These are phyloP conservation scores for Eragrostis curvula DNA, from an alignment of 176 grass and related monocot species.

Conservation along the genomic window DNA sequence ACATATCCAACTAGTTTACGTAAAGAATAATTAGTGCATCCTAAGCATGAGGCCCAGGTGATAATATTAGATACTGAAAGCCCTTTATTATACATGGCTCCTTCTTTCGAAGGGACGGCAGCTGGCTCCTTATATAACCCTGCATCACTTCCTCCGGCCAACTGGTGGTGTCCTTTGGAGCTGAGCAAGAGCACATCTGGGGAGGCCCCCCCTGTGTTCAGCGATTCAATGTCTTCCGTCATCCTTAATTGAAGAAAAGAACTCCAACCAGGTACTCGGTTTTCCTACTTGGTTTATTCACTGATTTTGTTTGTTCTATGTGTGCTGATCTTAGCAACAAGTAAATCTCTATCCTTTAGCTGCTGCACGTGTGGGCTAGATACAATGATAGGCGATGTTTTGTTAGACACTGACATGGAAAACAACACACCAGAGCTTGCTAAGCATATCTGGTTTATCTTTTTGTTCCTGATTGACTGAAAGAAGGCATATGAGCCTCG, in stretches of 20 bases:
- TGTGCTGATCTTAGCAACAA: constrained; percentile 23
- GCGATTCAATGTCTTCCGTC: neutral
- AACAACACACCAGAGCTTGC: constrained; percentile 7
- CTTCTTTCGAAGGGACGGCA: constrained; percentile 48
- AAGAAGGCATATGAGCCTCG: constrained; percentile 15
- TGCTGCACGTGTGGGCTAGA: constrained; percentile 1
- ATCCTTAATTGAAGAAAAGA: constrained; percentile 14
- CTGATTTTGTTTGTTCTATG: constrained; percentile 15
- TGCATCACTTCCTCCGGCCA: constrained; percentile 43
- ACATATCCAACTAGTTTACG: constrained; percentile 55
- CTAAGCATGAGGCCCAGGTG: constrained; percentile 57
- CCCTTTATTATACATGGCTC: constrained; percentile 48
- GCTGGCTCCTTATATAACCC: constrained; percentile 58
- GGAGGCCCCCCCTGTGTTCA: constrained; percentile 15
- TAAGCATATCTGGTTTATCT: constrained; percentile 14
- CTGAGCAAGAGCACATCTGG: constrained; percentile 35
- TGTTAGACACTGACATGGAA: constrained; percentile 4
- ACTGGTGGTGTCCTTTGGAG: constrained; percentile 50
- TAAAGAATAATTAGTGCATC: constrained; percentile 65
- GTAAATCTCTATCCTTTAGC: neutral
- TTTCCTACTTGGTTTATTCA: constrained; percentile 12
- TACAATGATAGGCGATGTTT: neutral
- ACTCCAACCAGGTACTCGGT: constrained; percentile 36
- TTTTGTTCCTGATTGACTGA: neutral
- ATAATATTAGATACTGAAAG: constrained; percentile 67